Base-by-base conservation (phyloP, 2,329 filamentous ascomycete genomes). In the Elsinoe batatas region DNA sequence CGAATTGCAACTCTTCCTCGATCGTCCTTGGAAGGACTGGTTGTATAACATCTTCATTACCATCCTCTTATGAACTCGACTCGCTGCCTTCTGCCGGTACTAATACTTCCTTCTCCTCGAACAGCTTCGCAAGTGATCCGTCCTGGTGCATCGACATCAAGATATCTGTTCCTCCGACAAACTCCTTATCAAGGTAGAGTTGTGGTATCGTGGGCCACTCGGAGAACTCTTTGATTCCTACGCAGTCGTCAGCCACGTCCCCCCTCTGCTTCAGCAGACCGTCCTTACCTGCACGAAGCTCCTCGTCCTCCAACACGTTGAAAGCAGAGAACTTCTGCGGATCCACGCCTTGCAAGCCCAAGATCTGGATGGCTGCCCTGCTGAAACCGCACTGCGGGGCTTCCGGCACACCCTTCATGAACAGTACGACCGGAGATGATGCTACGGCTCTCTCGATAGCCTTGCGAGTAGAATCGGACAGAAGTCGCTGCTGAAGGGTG, bases 131-230 rank as follows among this genome's bases (percentile, higher is more conserved):
- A 65, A 98, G 74, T 63, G 94, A 90, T 26, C 93, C 93, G 67
- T 88, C 94, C 74, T 96, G 88, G 75, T 97, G 91, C 93, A 98
- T 97, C 2, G 85, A 87, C 69, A 97, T 85, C 64, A 98, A 72
- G 61, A 98, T 98, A 71, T 98, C 93, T 69, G 91, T 96, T n/a
- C 93, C 93, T 56, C 93, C 93, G 46, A 98, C 78, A 69, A 98
- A 98, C 70, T 98, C 91, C 74, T 91, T 91, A 60, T 94, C 83
- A 53, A 98, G 79, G 72, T 97, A 98, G 15, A 98, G 79, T 72
- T 98, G 93, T 5, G 93, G 93, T 69, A 98, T 97, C 17, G 93
- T 98, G 12, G 93, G 93, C 93, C 93, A 98, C 69, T 97, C 93
- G 1, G 91, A 95, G 77, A 93, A 98, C 74, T 98, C 91, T 75